Percentiles rank a stretch among this genome's conserved stretches.
Evolutionary conservation across 2,329 filamentous ascomycete genomes (phyloP).

Genomic region (Metarhizium album): DNA sequence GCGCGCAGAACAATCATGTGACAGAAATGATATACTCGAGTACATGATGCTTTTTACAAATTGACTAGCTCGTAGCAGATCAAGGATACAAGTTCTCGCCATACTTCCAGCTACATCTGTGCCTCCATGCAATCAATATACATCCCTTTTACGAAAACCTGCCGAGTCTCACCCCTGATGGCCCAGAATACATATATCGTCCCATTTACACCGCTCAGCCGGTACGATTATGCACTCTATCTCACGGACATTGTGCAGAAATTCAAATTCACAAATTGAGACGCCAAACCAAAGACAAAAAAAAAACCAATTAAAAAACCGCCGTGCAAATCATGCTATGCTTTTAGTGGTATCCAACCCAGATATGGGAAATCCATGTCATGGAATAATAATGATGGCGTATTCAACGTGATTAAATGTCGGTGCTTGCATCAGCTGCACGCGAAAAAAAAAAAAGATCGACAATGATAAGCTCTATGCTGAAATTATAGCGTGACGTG

Average conservation of each 20-base stretch:
- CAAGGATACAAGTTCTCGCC: not conserved
- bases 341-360: not conserved
- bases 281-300: not conserved
- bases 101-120: not conserved
- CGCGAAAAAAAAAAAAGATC: not conserved
- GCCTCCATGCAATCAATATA: not conserved
- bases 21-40: not conserved
- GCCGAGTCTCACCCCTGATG: not conserved
- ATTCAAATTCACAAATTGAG: not conserved
- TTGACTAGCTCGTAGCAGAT: not conserved
- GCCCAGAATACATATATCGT: not conserved
- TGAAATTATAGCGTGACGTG: not conserved
- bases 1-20: not conserved
- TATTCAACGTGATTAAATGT: not conserved
- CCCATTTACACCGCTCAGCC: not conserved
- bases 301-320: not conserved
- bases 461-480: too few relatives aligned
- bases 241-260: not conserved
- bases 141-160: not conserved
- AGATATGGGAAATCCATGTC: not conserved
- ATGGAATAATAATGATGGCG: not conserved
- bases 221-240: not conserved
- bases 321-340: not conserved
- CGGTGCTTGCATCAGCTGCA: not conserved
- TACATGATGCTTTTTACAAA: not conserved